Conservation (phyloP, 2,329 filamentous ascomycete species). For the Penicillium sp. region DNA sequence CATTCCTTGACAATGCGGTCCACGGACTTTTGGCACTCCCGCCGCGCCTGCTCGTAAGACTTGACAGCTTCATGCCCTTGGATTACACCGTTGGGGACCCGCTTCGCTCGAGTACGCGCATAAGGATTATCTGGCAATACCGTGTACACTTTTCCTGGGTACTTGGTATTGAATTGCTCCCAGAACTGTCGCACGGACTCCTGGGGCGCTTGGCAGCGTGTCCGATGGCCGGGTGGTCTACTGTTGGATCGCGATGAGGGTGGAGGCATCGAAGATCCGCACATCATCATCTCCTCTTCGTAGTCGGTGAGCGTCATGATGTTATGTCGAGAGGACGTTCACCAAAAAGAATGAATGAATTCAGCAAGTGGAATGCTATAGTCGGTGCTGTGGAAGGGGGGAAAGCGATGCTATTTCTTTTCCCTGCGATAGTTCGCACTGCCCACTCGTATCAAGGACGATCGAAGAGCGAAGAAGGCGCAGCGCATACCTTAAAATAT, state of each 20-base stretch:
- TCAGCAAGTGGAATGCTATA: not conserved
- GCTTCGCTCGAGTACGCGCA: slow-evolving; percentile 62
- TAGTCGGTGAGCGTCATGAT: slow-evolving; percentile 28
- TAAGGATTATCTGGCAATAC: slow-evolving; percentile 72
- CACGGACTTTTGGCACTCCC: slow-evolving; percentile 67
- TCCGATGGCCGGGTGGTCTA: slow-evolving; percentile 33
- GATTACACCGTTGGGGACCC: slow-evolving; percentile 58
- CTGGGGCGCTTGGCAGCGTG: slow-evolving; percentile 66
- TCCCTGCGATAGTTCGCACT: slow-evolving; percentile 5
- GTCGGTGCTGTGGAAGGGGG: not conserved
- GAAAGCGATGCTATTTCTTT: not conserved
- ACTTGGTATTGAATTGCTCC: slow-evolving; percentile 71
- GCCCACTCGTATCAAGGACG: slow-evolving; percentile 4
- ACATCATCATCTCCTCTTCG: slow-evolving; percentile 32
- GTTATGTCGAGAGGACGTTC: not conserved
- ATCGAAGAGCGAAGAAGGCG: slow-evolving; percentile 2
- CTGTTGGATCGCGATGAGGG: slow-evolving; percentile 39
- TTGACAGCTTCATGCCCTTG: slow-evolving; percentile 62
- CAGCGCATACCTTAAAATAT: slow-evolving; percentile 1
- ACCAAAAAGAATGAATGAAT: not conserved
- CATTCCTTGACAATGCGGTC: slow-evolving; percentile 66
- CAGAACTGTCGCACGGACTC: slow-evolving; percentile 73
- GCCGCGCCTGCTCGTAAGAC: slow-evolving; percentile 74
- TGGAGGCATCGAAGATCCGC: slow-evolving; percentile 28
- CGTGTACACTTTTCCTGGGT: slow-evolving; percentile 72